These are phyloP conservation scores for Balakata baccata DNA, from an alignment of 345 rosid species.

Conservation along the genomic window DNA sequence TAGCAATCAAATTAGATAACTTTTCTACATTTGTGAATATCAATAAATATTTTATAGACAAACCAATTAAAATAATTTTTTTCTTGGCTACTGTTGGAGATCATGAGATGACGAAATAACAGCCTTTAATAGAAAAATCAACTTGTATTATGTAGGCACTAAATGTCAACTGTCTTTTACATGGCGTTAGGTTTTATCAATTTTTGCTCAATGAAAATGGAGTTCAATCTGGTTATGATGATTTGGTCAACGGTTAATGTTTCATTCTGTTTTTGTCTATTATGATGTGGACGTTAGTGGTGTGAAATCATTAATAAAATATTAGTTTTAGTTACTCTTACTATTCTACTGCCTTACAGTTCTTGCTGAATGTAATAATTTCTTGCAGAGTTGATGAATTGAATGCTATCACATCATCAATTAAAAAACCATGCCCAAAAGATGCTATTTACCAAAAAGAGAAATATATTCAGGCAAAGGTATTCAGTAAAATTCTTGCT, in stretches of 20 bases:
- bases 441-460: conserved; percentile 54
- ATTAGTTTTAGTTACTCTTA: not conserved
- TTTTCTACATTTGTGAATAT: too few relatives aligned
- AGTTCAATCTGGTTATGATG: too few relatives aligned
- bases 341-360: conserved; percentile 3
- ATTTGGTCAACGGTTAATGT: not conserved
- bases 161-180: not conserved
- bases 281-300: not conserved
- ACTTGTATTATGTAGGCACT: not conserved
- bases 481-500: conserved; percentile 20
- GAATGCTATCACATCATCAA: conserved; percentile 20
- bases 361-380: conserved; percentile 16
- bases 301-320: not conserved
- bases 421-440: conserved; percentile 59
- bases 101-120: too few relatives aligned
- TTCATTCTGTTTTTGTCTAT: not conserved
- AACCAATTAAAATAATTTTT: too few relatives aligned
- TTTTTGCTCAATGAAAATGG: not conserved
- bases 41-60: too few relatives aligned
- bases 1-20: too few relatives aligned
- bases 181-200: not conserved
- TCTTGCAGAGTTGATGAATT: conserved; percentile 44
- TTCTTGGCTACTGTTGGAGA: too few relatives aligned
- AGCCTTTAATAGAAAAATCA: not conserved
- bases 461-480: conserved; percentile 78